Conservation (phyloP, 176 grass and related monocot species). For the Phyllostachys edulis region DNA sequence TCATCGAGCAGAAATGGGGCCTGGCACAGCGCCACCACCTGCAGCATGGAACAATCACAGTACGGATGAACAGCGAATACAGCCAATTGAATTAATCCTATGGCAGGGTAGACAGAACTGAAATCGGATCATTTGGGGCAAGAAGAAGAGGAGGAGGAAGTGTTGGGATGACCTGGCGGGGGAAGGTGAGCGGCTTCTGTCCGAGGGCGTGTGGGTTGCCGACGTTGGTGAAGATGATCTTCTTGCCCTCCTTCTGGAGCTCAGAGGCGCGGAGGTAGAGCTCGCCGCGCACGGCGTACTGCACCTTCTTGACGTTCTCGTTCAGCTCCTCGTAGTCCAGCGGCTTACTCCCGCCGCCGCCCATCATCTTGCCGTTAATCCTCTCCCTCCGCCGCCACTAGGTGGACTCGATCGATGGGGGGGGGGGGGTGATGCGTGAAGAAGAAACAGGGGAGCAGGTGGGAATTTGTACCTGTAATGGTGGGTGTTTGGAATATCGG, state of each 20-base stretch:
- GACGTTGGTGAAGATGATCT: conserved; percentile 99
- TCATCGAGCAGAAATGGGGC: conserved; percentile 95
- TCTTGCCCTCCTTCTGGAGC: conserved; percentile 97
- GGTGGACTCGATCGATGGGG: background rate
- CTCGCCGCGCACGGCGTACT: conserved; percentile 96
- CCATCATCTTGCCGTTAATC: conserved; percentile 28
- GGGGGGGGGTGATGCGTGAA: background rate
- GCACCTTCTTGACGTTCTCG: conserved; percentile 92
- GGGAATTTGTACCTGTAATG: conserved; percentile 48
- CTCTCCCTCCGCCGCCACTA: background rate
- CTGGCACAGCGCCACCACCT: conserved; percentile 97
- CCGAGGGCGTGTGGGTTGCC: conserved; percentile 97
- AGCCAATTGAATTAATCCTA: background rate
- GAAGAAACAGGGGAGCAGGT: conserved; percentile 43
- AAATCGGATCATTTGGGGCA: background rate
- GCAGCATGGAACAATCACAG: background rate
- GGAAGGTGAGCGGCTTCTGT: conserved; percentile 95
- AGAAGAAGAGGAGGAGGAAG: too few species aligned
- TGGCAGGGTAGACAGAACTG: background rate
- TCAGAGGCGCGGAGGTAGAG: conserved; percentile 96
- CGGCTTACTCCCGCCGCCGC: conserved; percentile 52
- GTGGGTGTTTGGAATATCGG: background rate
- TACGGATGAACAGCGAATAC: background rate
- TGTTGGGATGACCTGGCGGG: conserved; percentile 59
- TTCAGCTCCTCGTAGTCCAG: conserved; percentile 91